Evolutionary conservation across 192 early-diverging fungal species (phyloP).

Genomic region (Backusella parvicylindrica): DNA sequence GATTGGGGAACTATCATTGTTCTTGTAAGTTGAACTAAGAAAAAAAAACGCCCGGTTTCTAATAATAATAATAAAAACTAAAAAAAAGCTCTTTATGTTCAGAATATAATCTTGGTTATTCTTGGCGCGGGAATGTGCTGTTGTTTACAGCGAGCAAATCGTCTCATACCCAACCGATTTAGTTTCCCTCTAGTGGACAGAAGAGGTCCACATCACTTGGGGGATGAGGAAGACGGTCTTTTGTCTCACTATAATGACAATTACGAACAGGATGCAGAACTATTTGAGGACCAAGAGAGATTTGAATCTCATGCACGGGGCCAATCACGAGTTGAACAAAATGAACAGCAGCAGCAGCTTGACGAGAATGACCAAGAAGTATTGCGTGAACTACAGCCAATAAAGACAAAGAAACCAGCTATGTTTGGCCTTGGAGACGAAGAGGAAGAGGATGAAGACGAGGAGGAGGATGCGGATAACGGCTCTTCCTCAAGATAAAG

Average conservation of each 20-base stretch:
- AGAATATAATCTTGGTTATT: slow-evolving; percentile 17
- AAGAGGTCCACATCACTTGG: neutral
- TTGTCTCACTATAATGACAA: slow-evolving; percentile 9
- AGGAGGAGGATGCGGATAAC: neutral
- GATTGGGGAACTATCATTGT: slow-evolving; percentile 11
- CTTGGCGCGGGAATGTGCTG: slow-evolving; percentile 23
- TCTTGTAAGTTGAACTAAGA: slow-evolving; percentile 1
- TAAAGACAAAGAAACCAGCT: neutral
- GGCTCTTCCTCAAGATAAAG: neutral
- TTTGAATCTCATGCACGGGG: neutral
- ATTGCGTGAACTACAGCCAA: neutral
- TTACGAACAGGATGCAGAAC: neutral
- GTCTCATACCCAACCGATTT: slow-evolving; percentile 22
- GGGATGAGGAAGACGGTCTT: slow-evolving; percentile 13
- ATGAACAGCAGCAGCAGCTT: neutral
- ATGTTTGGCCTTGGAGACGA: neutral
- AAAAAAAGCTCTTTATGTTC: neutral
- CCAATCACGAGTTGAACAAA: neutral
- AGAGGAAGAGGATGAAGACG: neutral
- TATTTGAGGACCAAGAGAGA: neutral
- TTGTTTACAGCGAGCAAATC: slow-evolving; percentile 19
- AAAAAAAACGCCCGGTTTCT: neutral
- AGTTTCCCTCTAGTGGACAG: slow-evolving; percentile 14
- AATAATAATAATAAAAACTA: neutral
- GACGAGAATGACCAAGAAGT: neutral